These are phyloP conservation scores for Cryphonectria naterciae DNA, from an alignment of 2,329 filamentous ascomycete species.

Conservation along the genomic window DNA sequence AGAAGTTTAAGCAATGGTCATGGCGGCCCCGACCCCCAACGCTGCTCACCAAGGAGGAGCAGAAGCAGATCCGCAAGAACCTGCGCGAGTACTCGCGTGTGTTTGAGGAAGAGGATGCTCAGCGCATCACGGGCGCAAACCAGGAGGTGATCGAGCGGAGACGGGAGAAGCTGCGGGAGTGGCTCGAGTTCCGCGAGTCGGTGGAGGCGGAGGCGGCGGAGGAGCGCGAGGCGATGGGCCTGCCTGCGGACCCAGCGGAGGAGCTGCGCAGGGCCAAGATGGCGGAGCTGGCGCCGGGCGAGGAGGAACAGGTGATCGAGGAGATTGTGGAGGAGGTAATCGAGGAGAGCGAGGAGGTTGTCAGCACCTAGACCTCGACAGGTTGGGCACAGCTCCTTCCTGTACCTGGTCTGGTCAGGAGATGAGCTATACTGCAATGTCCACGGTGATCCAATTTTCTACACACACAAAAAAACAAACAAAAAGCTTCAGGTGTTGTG, in stretches of 20 bases:
- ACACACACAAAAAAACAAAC: background rate
- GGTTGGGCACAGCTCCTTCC: background rate
- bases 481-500: conserved; percentile 16
- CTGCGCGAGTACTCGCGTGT: conserved; percentile 92
- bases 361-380: conserved; percentile 36
- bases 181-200: conserved; percentile 79
- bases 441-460: background rate
- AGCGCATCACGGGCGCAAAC: conserved; percentile 92
- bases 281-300: conserved; percentile 58
- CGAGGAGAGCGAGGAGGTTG: conserved; percentile 82
- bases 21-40: conserved; percentile 92
- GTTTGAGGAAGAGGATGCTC: conserved; percentile 94
- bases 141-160: conserved; percentile 89
- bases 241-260: conserved; percentile 68
- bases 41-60: conserved; percentile 94
- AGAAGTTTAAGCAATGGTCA: conserved; percentile 96
- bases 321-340: conserved; percentile 84
- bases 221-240: conserved; percentile 69
- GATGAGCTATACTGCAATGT: background rate
- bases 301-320: conserved; percentile 81
- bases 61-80: conserved; percentile 97
- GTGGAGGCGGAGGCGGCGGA: conserved; percentile 73
- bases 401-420: background rate
- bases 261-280: conserved; percentile 63
- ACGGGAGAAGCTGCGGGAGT: conserved; percentile 82